phyloP scores from a whole-genome alignment of 306 rosid genomes.

The Trifolium subterraneum region DNA sequence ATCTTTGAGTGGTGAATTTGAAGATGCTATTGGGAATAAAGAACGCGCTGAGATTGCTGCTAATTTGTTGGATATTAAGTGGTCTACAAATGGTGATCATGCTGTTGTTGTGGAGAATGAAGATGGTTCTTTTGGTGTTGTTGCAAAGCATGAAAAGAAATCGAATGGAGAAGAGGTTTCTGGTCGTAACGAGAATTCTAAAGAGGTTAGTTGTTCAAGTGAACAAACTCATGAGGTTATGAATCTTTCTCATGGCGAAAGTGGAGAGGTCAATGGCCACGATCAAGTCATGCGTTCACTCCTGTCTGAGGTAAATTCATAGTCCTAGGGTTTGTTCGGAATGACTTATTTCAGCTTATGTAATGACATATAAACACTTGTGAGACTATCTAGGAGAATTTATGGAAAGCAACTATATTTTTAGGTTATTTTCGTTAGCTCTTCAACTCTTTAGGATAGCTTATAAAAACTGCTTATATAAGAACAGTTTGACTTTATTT shows the following conservation, averaged over 20 bases:
- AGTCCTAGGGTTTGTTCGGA: not conserved
- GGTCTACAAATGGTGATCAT: conserved; percentile 70
- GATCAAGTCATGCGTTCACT: conserved; percentile 43
- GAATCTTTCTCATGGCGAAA: conserved; percentile 49
- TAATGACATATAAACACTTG: not conserved
- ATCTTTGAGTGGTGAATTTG: conserved; percentile 32
- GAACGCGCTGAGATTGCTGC: conserved; percentile 88
- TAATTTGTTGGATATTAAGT: conserved; percentile 76
- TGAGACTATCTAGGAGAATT: not conserved
- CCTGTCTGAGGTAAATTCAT: conserved; percentile 53
- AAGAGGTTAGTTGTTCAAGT: conserved; percentile 47
- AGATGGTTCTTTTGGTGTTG: conserved; percentile 37
- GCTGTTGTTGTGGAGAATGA: not conserved
- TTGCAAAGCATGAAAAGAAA: not conserved
- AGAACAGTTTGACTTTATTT: not conserved
- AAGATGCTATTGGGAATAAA: conserved; percentile 36
- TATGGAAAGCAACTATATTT: not conserved
- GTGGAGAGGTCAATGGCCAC: conserved; percentile 40
- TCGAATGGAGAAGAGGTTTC: conserved; percentile 48
- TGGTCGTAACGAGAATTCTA: conserved; percentile 27
- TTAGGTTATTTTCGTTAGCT: not conserved
- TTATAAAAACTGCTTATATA: not conserved
- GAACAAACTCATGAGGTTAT: conserved; percentile 38
- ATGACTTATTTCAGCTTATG: not conserved
- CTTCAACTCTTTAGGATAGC: not conserved